These are phyloP conservation scores for Helminthosporium solani DNA, from an alignment of 2,329 filamentous ascomycete genomes.

Conservation along the genomic window DNA sequence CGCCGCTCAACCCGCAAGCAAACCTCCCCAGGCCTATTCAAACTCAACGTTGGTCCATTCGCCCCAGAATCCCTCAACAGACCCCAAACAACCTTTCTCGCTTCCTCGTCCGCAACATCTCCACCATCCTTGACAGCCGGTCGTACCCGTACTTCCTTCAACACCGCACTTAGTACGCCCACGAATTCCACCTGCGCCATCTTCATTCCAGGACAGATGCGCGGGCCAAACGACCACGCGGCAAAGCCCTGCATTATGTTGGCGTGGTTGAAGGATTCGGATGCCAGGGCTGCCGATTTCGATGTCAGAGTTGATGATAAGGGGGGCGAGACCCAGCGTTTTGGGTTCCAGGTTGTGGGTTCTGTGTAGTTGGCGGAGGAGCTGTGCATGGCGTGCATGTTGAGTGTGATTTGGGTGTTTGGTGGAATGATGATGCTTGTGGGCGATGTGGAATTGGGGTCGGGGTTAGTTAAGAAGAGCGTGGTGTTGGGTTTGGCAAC, in stretches of 20 bases:
- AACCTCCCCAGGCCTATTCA: slow-evolving; percentile 14
- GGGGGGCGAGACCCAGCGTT: slow-evolving; percentile 34
- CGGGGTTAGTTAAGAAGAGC: slow-evolving; percentile 6
- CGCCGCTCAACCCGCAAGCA: slow-evolving; percentile 11
- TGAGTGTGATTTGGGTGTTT: slow-evolving; percentile 16
- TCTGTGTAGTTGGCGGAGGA: slow-evolving; percentile 27
- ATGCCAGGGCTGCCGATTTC: neutral
- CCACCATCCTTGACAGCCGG: slow-evolving; percentile 1
- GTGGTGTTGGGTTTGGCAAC: slow-evolving; percentile 3
- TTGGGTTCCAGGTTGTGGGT: slow-evolving; percentile 30
- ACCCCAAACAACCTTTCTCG: slow-evolving; percentile 6
- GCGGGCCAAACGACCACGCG: slow-evolving; percentile 53
- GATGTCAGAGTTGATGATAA: neutral
- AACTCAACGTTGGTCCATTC: slow-evolving; percentile 15
- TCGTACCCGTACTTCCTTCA: slow-evolving; percentile 11
- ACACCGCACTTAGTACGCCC: slow-evolving; percentile 42
- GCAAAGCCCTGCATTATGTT: slow-evolving; percentile 32
- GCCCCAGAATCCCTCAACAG: slow-evolving; percentile 14
- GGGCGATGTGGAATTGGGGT: neutral
- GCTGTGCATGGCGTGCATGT: slow-evolving; percentile 28
- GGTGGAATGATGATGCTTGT: slow-evolving; percentile 12
- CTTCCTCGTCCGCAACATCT: neutral
- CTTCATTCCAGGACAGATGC: slow-evolving; percentile 56
- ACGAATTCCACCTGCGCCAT: slow-evolving; percentile 59
- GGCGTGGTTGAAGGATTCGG: slow-evolving; percentile 3